Evolutionary conservation across 2,329 filamentous ascomycete genomes (phyloP).

Genomic region (Ampelomyces quisqualis): DNA sequence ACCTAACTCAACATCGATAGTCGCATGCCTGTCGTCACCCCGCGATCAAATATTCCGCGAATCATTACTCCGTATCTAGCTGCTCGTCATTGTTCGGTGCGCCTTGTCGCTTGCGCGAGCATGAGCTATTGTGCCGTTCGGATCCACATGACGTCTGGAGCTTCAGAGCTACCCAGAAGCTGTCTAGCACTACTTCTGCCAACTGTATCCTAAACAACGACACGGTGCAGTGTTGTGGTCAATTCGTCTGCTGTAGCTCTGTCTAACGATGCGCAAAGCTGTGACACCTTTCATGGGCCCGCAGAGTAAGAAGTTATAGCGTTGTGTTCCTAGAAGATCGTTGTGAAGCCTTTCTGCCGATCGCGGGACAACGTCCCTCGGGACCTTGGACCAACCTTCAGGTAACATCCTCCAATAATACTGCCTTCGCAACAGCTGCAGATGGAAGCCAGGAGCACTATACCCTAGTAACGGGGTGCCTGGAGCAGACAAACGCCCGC

Average conservation of each 20-base stretch:
- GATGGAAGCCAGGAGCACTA: constrained; percentile 13
- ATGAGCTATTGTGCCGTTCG: not conserved
- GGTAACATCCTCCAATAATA: constrained; percentile 1
- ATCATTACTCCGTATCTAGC: no score
- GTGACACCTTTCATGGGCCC: not conserved
- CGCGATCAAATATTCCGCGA: constrained; percentile 24
- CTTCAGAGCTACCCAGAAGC: constrained; percentile 6
- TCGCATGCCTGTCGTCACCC: constrained; percentile 12
- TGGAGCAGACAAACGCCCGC: constrained; percentile 16
- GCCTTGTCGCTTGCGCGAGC: not conserved
- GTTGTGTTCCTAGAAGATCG: constrained; percentile 29
- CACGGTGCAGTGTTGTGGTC: not conserved
- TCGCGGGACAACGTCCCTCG: constrained; percentile 15
- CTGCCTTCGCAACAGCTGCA: not conserved
- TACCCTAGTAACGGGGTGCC: constrained; percentile 13
- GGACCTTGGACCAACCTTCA: constrained; percentile 13
- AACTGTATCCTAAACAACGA: not conserved
- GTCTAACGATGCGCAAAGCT: not conserved
- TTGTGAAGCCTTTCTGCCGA: constrained; percentile 27
- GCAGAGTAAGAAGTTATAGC: constrained; percentile 3
- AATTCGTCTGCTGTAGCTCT: not conserved
- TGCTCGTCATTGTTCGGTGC: constrained; percentile 7
- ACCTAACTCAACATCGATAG: constrained; percentile 20
- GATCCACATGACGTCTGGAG: constrained; percentile 8
- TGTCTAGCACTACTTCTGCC: not conserved